phyloP scores from a whole-genome alignment of 192 early-diverging fungal species.

The Dimargaris xerosporica region DNA sequence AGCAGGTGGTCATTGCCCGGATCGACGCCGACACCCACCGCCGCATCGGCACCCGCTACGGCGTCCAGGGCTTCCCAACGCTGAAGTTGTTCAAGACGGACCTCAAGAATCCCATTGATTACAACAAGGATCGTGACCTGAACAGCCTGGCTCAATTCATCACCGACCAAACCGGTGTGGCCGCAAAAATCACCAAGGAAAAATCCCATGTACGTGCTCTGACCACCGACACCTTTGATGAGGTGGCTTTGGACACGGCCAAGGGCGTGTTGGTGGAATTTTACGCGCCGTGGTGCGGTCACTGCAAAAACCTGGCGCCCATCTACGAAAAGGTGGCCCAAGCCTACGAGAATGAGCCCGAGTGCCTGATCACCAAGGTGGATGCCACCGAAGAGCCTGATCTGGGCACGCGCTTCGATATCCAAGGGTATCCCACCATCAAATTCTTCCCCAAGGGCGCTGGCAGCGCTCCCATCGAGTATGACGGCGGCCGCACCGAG shows the following conservation, averaged over 20 bases:
- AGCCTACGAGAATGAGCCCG: constrained; percentile 59
- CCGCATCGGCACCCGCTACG: constrained; percentile 60
- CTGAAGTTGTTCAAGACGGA: constrained; percentile 90
- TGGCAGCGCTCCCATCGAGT: constrained; percentile 43
- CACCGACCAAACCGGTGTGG: constrained; percentile 61
- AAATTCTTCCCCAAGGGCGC: constrained; percentile 64
- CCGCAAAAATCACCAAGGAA: constrained; percentile 51
- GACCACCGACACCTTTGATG: constrained; percentile 58
- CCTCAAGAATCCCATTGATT: constrained; percentile 52
- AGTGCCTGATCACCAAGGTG: constrained; percentile 78
- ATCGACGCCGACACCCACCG: constrained; percentile 77
- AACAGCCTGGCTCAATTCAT: constrained; percentile 63
- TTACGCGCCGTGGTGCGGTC: constrained; percentile 86
- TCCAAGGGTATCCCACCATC: constrained; percentile 80
- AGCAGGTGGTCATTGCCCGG: constrained; percentile 78
- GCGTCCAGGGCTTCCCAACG: constrained; percentile 73
- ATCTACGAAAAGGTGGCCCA: constrained; percentile 80
- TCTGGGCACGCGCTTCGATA: constrained; percentile 43
- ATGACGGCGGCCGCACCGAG: constrained; percentile 55
- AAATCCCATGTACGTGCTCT: constrained; percentile 52
- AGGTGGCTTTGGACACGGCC: constrained; percentile 47
- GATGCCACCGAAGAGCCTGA: constrained; percentile 58
- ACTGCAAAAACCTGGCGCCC: constrained; percentile 70
- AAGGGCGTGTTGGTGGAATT: constrained; percentile 83
- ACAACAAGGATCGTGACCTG: constrained; percentile 67